phyloP scores from a whole-genome alignment of 2,329 filamentous ascomycete species.

The Neonectria ditissima region DNA sequence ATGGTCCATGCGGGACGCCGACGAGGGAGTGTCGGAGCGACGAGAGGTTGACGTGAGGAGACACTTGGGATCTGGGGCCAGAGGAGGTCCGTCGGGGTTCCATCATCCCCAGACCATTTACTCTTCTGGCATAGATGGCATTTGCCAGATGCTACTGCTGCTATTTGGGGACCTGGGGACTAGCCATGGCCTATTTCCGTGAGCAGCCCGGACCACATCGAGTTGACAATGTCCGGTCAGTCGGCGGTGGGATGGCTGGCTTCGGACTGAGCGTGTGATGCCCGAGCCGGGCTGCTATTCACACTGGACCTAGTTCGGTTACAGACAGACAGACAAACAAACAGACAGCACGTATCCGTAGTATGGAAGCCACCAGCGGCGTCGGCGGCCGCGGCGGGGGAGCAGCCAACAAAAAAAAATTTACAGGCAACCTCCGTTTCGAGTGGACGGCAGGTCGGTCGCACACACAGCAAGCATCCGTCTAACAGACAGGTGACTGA shows the following conservation, averaged over 20 bases:
- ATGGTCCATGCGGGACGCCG: constrained; percentile 19
- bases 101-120: neutral
- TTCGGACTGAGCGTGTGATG: constrained; percentile 11
- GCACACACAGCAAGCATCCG: no score
- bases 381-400: neutral
- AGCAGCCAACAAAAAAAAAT: neutral
- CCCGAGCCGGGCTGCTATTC: neutral
- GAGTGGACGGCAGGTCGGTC: neutral
- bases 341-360: no score
- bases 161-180: constrained; percentile 21
- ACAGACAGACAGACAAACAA: neutral
- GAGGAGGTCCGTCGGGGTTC: constrained; percentile 12
- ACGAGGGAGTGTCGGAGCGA: constrained; percentile 5
- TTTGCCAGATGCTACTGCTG: constrained; percentile 18
- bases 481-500: neutral
- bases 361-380: neutral
- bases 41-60: constrained; percentile 13
- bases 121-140: constrained; percentile 21
- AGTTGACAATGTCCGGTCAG: constrained; percentile 23
- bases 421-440: neutral
- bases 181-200: constrained; percentile 18
- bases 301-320: neutral
- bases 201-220: constrained; percentile 10
- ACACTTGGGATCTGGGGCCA: constrained; percentile 10
- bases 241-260: constrained; percentile 16